phyloP scores from a whole-genome alignment of 768 basidiomycete genomes.

The Tulasnella sp. region DNA sequence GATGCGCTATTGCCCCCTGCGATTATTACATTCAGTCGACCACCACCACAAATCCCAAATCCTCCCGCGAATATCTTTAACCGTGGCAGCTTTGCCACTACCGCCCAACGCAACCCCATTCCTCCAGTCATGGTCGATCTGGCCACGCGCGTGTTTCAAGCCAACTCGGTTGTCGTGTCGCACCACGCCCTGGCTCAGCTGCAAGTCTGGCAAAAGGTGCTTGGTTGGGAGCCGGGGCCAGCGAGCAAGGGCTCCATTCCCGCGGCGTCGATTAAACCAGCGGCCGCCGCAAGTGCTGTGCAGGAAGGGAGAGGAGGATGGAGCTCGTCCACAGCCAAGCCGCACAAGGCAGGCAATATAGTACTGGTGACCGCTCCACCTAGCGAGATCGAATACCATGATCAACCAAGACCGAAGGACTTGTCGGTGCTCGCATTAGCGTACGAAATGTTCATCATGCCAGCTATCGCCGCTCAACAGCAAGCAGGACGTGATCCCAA shows the following conservation, averaged over 20 bases:
- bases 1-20: neutral
- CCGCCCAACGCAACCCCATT: neutral
- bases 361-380: neutral
- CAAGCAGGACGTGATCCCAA: neutral
- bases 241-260: neutral
- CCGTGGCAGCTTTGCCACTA: neutral
- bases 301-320: too few species aligned
- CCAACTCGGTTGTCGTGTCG: conserved; percentile 17
- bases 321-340: neutral
- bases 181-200: neutral
- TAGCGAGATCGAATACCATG: conserved; percentile 7
- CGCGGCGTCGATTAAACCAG: neutral
- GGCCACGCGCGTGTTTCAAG: conserved; percentile 16
- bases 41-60: neutral
- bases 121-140: neutral
- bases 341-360: neutral
- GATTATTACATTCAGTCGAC: neutral
- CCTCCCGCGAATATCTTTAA: neutral
- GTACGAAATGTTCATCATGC: conserved; percentile 11
- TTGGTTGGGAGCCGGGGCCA: conserved; percentile 7
- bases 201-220: neutral
- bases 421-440: neutral
- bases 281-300: neutral
- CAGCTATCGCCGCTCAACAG: conserved; percentile 9
- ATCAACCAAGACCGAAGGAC: conserved; percentile 3